phyloP scores from a whole-genome alignment of 2,329 filamentous ascomycete species.

The Cordyceps militaris region DNA sequence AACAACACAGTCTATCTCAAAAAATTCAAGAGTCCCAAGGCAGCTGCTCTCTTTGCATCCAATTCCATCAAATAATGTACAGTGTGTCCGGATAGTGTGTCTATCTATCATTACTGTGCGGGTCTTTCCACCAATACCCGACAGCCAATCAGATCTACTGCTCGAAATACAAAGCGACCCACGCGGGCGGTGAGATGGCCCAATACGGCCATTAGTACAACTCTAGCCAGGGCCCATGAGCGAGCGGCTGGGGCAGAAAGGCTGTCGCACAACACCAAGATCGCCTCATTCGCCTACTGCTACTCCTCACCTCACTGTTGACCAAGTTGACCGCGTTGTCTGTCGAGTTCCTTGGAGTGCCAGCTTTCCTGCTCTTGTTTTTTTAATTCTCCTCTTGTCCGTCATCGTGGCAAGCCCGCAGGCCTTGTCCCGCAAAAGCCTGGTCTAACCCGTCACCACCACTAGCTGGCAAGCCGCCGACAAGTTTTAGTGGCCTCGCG shows the following conservation, averaged over 20 bases:
- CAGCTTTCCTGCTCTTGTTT: background rate
- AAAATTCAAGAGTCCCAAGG: too few relatives aligned
- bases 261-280: constrained; percentile 12
- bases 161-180: background rate
- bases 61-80: too few relatives aligned
- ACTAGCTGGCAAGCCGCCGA: background rate
- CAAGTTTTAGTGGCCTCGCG: background rate
- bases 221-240: background rate
- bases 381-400: background rate
- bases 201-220: constrained; percentile 8
- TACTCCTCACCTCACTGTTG: constrained; percentile 5
- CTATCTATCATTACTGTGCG: background rate
- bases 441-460: background rate
- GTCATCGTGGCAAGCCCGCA: background rate
- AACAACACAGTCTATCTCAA: too few relatives aligned
- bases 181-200: constrained; percentile 15
- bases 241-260: constrained; percentile 13
- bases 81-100: background rate
- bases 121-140: background rate
- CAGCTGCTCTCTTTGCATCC: too few relatives aligned
- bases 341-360: background rate
- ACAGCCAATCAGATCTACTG: constrained; percentile 12
- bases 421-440: background rate
- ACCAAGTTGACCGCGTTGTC: background rate
- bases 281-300: background rate